Conservation (phyloP, 83 land plant genomes). For the Diphasiastrum complanatum region DNA sequence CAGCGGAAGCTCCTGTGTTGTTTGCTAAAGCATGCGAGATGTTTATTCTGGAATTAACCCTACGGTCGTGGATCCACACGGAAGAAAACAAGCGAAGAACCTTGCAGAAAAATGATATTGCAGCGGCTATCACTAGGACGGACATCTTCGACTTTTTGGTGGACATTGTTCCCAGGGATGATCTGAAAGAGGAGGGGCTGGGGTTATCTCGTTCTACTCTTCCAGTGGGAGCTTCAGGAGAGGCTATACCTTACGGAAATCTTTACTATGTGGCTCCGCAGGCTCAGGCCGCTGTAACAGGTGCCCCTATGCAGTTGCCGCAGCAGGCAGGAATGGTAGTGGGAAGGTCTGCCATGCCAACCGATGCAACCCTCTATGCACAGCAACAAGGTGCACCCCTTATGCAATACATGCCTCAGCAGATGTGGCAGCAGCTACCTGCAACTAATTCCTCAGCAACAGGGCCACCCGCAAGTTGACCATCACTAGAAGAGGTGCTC, state of each 20-base stretch:
- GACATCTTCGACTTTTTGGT: constrained; percentile 65
- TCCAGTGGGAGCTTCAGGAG: constrained; percentile 37
- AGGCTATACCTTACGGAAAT: constrained; percentile 19
- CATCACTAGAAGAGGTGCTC: too few relatives aligned
- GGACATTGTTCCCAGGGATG: constrained; percentile 48
- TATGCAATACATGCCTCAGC: constrained; percentile 11
- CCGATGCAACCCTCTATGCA: constrained; percentile 36
- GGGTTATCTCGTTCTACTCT: neutral
- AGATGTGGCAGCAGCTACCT: constrained; percentile 14
- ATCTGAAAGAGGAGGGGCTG: constrained; percentile 23
- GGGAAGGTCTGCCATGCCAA: constrained; percentile 33
- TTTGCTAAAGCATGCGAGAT: constrained; percentile 57
- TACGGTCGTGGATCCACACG: constrained; percentile 54
- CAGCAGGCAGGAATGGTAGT: constrained; percentile 4
- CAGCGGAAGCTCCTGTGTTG: constrained; percentile 51
- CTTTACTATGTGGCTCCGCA: constrained; percentile 16
- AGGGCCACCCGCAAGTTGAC: too few relatives aligned
- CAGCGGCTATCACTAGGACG: constrained; percentile 49
- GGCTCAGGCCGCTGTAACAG: neutral
- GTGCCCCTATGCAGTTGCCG: constrained; percentile 22
- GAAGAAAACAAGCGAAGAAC: constrained; percentile 59
- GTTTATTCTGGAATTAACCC: constrained; percentile 46
- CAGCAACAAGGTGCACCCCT: constrained; percentile 6
- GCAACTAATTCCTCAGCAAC: too few relatives aligned
- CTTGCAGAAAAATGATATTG: constrained; percentile 53